Conservation (phyloP, 345 rosid species). For the Atalantia buxifolia region DNA sequence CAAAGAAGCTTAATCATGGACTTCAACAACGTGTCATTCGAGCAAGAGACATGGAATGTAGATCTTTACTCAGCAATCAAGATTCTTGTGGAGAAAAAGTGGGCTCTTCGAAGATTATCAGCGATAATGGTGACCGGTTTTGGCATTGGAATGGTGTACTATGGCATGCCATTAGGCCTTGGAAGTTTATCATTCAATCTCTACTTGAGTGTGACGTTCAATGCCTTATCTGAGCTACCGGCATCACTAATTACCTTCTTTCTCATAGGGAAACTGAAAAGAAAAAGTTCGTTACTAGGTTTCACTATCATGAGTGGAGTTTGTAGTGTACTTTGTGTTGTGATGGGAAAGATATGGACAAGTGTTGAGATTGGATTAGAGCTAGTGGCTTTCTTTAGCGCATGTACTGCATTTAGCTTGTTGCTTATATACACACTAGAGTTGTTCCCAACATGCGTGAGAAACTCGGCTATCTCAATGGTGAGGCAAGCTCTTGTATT, state of each 20-base stretch:
- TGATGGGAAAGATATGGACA: conserved; percentile 17
- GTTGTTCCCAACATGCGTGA: conserved; percentile 59
- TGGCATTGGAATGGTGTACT: conserved; percentile 65
- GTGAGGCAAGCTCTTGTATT: conserved; percentile 59
- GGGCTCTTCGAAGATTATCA: conserved; percentile 49
- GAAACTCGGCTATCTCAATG: conserved; percentile 62
- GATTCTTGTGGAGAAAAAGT: conserved; percentile 36
- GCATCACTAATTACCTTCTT: conserved; percentile 43
- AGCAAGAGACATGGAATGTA: conserved; percentile 26
- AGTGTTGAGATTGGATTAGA: conserved; percentile 49
- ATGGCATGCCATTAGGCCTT: conserved; percentile 70
- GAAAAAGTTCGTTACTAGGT: conserved; percentile 36
- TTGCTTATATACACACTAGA: conserved; percentile 50
- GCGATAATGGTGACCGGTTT: conserved; percentile 41
- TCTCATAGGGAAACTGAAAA: conserved; percentile 37
- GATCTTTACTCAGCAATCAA: conserved; percentile 45
- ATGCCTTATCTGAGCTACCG: conserved; percentile 68
- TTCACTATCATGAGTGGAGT: conserved; percentile 43
- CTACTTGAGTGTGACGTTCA: conserved; percentile 56
- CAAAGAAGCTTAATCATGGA: conserved; percentile 14
- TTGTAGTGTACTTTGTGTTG: conserved; percentile 39
- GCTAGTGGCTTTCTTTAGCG: conserved; percentile 51
- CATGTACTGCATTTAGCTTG: conserved; percentile 43
- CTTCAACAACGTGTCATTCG: conserved; percentile 30
- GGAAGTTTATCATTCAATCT: conserved; percentile 49